These are phyloP conservation scores for Aspergillus ochraceus DNA, from an alignment of 2,329 filamentous ascomycete species.

Conservation along the genomic window DNA sequence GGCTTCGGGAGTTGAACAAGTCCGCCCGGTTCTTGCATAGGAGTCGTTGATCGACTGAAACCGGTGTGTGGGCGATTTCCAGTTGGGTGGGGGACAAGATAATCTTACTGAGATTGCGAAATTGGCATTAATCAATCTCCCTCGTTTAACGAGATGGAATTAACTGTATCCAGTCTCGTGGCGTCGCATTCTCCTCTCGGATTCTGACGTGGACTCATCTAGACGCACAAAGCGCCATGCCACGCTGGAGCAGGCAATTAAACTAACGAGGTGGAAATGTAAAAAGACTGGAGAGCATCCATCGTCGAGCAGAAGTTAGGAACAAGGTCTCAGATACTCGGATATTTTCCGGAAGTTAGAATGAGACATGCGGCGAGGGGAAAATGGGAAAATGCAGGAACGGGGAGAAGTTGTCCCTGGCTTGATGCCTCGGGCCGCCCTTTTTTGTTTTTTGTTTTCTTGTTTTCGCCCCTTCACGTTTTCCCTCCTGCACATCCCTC, in stretches of 20 bases:
- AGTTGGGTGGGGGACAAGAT: background rate
- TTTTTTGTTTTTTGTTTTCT: background rate
- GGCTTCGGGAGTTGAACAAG: background rate
- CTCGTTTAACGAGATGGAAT: background rate
- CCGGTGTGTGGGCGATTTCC: background rate
- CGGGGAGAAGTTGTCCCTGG: background rate
- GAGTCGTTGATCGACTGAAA: background rate
- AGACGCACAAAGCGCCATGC: background rate
- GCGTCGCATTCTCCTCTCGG: background rate
- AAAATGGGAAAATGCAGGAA: background rate
- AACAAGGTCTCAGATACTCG: background rate
- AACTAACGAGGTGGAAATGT: background rate
- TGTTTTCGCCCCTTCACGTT: background rate
- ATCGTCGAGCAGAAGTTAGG: background rate
- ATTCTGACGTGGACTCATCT: background rate
- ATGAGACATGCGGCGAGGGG: background rate
- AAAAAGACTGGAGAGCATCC: background rate
- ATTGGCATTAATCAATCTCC: background rate
- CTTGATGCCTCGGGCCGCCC: background rate
- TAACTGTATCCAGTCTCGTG: background rate
- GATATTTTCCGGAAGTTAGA: constrained; percentile 7
- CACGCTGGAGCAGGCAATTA: background rate
- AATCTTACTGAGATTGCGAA: background rate
- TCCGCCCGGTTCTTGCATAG: background rate
- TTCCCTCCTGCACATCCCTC: background rate